Conservation (phyloP, 2,329 filamentous ascomycete species). For the Aphanocladium album region DNA sequence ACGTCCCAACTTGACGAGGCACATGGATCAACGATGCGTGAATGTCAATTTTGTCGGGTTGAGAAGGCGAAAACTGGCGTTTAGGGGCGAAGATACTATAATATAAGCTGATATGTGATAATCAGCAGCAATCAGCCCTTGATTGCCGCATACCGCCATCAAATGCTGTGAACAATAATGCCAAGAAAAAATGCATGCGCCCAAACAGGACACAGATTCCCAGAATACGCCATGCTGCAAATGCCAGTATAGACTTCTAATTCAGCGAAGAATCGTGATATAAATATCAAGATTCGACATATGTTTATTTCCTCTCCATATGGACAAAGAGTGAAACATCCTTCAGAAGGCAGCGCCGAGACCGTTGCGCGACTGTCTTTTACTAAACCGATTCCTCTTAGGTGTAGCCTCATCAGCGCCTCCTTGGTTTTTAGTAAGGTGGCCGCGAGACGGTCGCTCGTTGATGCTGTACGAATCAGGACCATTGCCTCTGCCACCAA, state of each 20-base stretch:
- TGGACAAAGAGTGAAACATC: background rate
- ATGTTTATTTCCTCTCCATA: background rate
- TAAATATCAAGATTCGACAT: background rate
- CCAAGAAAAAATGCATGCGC: background rate
- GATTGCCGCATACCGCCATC: conserved; percentile 8
- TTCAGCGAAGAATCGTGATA: background rate
- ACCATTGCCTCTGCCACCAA: conserved; percentile 54
- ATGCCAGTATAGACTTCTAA: background rate
- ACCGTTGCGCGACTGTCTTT: conserved; percentile 91
- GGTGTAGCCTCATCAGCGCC: conserved; percentile 46
- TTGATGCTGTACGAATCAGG: conserved; percentile 43
- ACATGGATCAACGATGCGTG: too few relatives aligned
- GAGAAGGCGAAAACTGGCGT: conserved; percentile 7
- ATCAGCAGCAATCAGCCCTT: conserved; percentile 13
- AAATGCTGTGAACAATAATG: conserved; percentile 8
- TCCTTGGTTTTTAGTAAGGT: conserved; percentile 55
- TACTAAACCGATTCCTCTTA: conserved; percentile 72
- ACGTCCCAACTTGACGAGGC: too few relatives aligned
- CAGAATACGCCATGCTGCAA: conserved; percentile 10
- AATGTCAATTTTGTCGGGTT: too few relatives aligned
- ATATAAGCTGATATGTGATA: conserved; percentile 8
- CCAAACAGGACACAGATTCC: conserved; percentile 6
- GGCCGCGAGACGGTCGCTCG: conserved; percentile 51
- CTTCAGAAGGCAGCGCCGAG: conserved; percentile 76
- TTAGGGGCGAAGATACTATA: background rate